Evolutionary conservation across 108 stramenopile genomes (phyloP).

Genomic region (Chaetoceros tenuissimus): DNA sequence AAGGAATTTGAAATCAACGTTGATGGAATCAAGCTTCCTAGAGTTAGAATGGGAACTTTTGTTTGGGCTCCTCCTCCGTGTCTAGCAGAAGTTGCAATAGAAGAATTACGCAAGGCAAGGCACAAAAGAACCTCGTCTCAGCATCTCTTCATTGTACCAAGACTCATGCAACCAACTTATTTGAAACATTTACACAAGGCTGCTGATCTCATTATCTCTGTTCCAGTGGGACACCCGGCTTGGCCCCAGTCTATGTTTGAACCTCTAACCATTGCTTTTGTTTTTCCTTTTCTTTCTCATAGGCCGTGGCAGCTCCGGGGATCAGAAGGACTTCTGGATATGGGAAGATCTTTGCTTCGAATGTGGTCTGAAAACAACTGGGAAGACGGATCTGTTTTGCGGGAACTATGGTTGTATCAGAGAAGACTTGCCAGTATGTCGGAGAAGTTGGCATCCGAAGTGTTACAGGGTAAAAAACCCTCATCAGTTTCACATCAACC

Average conservation of each 20-base stretch:
- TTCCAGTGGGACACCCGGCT: conserved; percentile 1
- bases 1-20: not conserved
- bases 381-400: conserved; percentile 22
- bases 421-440: conserved; percentile 20
- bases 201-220: conserved; percentile 10
- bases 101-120: conserved; percentile 14
- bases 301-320: conserved; percentile 18
- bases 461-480: conserved; percentile 15
- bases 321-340: conserved; percentile 14
- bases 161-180: conserved; percentile 14
- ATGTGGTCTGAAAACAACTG: conserved; percentile 6
- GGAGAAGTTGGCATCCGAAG: conserved; percentile 16
- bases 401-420: conserved; percentile 16
- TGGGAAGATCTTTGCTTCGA: conserved; percentile 11
- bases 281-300: conserved; percentile 13
- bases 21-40: conserved; percentile 17
- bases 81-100: conserved; percentile 18
- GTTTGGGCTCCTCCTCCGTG: conserved; percentile 30
- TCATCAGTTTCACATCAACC: conserved; percentile 1
- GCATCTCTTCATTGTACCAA: conserved; percentile 25
- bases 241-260: conserved; percentile 27
- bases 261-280: conserved; percentile 18
- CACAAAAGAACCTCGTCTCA: conserved; percentile 13
- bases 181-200: conserved; percentile 10
- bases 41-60: not conserved